phyloP scores from a whole-genome alignment of 2,329 filamentous ascomycete species.

The Epichloe typhina region DNA sequence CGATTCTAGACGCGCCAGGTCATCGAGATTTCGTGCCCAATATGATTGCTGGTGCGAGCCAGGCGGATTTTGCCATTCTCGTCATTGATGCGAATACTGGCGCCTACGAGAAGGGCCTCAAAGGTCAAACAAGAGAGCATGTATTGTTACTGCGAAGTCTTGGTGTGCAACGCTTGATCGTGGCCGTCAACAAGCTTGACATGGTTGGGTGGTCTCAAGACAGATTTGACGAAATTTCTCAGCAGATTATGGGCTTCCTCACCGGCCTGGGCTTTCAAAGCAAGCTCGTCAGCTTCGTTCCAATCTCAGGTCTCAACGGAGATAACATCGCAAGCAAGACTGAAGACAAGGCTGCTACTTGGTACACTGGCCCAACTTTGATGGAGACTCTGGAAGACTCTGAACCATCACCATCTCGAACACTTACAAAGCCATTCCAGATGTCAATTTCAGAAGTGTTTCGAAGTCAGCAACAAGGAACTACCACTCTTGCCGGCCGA shows the following conservation, averaged over 20 bases:
- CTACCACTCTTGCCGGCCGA: constrained; percentile 73
- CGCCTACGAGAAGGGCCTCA: constrained; percentile 85
- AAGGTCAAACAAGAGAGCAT: constrained; percentile 90
- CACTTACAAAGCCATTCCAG: constrained; percentile 66
- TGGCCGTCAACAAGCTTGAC: constrained; percentile 94
- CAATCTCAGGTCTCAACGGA: constrained; percentile 77
- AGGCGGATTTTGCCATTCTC: constrained; percentile 89
- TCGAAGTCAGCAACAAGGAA: constrained; percentile 64
- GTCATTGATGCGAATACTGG: constrained; percentile 86
- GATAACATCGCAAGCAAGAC: constrained; percentile 64
- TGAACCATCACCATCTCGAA: constrained; percentile 51
- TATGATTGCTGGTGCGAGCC: constrained; percentile 94
- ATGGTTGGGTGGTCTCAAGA: constrained; percentile 69
- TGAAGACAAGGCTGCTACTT: constrained; percentile 44
- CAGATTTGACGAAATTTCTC: constrained; percentile 72
- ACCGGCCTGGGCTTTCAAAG: constrained; percentile 66
- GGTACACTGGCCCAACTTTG: constrained; percentile 72
- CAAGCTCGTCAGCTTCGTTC: constrained; percentile 76
- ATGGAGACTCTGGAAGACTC: constrained; percentile 77
- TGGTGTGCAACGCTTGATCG: constrained; percentile 75
- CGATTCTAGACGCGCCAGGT: constrained; percentile 88
- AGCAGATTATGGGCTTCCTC: constrained; percentile 74
- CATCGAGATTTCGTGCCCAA: constrained; percentile 96
- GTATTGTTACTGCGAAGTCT: constrained; percentile 80
- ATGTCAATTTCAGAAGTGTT: constrained; percentile 85